Evolutionary conservation across 257 asterid species (phyloP).

Genomic region (Nicotiana attenuata): DNA sequence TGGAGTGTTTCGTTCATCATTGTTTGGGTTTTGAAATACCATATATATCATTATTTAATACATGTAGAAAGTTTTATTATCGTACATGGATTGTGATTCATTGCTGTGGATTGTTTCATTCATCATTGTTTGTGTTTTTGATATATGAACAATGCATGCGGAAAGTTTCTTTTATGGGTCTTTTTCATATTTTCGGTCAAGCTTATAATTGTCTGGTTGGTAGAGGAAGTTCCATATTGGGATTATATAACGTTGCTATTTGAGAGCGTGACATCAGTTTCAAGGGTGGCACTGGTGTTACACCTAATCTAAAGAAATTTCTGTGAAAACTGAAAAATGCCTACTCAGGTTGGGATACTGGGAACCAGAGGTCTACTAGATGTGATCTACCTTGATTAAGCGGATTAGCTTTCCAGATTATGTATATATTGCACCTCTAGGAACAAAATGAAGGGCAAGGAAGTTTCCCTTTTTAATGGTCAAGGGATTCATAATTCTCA

Average conservation of each 20-base stretch:
- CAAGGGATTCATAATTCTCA: neutral
- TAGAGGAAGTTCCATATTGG: neutral
- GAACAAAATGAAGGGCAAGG: neutral
- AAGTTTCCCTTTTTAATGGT: neutral
- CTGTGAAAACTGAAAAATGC: too few species aligned
- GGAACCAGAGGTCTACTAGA: neutral
- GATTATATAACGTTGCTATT: neutral
- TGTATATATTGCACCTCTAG: neutral
- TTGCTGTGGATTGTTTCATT: neutral
- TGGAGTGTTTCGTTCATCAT: neutral
- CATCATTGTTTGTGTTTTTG: neutral
- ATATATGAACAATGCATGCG: neutral
- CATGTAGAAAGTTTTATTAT: neutral
- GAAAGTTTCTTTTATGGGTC: neutral
- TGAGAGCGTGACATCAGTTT: neutral
- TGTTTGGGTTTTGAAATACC: neutral
- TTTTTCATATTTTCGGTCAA: neutral
- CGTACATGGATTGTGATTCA: neutral
- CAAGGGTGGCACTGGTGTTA: neutral
- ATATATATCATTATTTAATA: neutral
- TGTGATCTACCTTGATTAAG: neutral
- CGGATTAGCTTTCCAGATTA: neutral
- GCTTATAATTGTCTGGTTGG: neutral
- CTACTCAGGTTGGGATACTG: neutral
- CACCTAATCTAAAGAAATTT: neutral